Evolutionary conservation across 768 basidiomycete genomes (phyloP).

Genomic region (Obba rivulosa): DNA sequence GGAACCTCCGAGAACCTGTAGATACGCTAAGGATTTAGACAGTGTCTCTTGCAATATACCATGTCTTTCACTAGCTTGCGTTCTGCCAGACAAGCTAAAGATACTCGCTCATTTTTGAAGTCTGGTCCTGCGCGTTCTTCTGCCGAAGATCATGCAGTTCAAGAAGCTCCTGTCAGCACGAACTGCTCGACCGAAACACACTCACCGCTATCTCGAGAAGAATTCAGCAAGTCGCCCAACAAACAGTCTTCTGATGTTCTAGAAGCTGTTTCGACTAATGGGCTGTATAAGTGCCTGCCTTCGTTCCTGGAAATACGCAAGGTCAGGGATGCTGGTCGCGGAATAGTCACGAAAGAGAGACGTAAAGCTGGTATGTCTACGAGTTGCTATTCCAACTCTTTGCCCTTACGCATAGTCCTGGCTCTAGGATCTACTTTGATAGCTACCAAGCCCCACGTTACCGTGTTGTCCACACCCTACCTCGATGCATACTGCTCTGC

Average conservation of each 20-base stretch:
- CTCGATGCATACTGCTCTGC: conserved; percentile 64
- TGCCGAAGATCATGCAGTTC: not conserved
- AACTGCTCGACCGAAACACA: too few species aligned
- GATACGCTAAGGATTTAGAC: not conserved
- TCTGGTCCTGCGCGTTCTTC: not conserved
- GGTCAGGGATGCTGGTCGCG: conserved; percentile 36
- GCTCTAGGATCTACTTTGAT: conserved; percentile 63
- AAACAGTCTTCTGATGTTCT: not conserved
- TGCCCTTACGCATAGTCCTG: too few species aligned
- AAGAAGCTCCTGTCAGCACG: too few species aligned
- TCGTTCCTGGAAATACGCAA: conserved; percentile 34
- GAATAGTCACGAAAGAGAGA: conserved; percentile 35
- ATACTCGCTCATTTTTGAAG: conserved; percentile 19
- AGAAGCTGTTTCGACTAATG: conserved; percentile 3
- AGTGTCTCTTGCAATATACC: not conserved
- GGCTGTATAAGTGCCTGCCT: conserved; percentile 32
- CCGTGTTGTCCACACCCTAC: conserved; percentile 58
- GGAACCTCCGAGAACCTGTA: not conserved
- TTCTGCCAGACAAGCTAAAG: conserved; percentile 17
- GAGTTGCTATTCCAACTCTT: conserved; percentile 1
- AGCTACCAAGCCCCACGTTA: conserved; percentile 52
- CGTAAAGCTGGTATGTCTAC: conserved; percentile 32
- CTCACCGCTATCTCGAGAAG: too few species aligned
- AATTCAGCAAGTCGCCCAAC: not conserved
- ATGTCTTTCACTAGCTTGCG: conserved; percentile 23